Conservation (phyloP, 2,329 filamentous ascomycete genomes). For the Trichoderma citrinoviride region DNA sequence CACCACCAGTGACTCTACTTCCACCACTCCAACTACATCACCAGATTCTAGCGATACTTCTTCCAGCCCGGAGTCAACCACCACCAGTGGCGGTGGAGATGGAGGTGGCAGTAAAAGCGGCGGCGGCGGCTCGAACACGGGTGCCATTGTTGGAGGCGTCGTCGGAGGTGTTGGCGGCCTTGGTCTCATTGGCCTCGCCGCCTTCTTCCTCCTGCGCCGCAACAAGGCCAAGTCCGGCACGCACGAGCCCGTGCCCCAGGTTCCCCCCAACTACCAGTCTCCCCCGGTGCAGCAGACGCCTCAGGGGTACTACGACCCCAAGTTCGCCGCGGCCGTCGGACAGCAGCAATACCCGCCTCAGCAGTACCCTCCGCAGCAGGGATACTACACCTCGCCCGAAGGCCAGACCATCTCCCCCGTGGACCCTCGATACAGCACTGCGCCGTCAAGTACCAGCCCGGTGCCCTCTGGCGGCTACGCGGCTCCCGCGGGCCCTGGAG, state of each 20-base stretch:
- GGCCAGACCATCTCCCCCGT: slow-evolving; percentile 16
- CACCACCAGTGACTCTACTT: not conserved
- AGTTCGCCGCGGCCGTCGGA: slow-evolving; percentile 24
- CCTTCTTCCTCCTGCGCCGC: slow-evolving; percentile 35
- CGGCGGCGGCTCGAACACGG: slow-evolving; percentile 25
- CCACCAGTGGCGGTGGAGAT: slow-evolving; percentile 6
- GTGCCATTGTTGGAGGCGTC: slow-evolving; percentile 40
- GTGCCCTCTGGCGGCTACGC: slow-evolving; percentile 24
- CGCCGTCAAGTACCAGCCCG: slow-evolving; percentile 25
- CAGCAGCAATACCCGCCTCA: slow-evolving; percentile 27
- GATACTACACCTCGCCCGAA: slow-evolving; percentile 3
- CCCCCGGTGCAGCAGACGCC: slow-evolving; percentile 22
- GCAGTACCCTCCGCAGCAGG: slow-evolving; percentile 25
- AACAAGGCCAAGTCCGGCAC: slow-evolving; percentile 26
- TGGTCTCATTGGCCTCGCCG: slow-evolving; percentile 31
- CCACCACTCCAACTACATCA: not conserved
- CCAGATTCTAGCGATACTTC: not conserved
- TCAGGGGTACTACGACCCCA: slow-evolving; percentile 31
- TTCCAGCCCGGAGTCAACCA: not conserved
- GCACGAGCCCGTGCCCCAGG: slow-evolving; percentile 21
- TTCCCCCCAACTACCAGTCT: slow-evolving; percentile 24
- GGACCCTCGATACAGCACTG: slow-evolving; percentile 27
- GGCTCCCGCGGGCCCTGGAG: slow-evolving; percentile 22
- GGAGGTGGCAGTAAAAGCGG: slow-evolving; percentile 2
- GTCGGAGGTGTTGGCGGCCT: slow-evolving; percentile 39